These are phyloP conservation scores for Knufia petricola DNA, from an alignment of 2,329 filamentous ascomycete species.

Conservation along the genomic window DNA sequence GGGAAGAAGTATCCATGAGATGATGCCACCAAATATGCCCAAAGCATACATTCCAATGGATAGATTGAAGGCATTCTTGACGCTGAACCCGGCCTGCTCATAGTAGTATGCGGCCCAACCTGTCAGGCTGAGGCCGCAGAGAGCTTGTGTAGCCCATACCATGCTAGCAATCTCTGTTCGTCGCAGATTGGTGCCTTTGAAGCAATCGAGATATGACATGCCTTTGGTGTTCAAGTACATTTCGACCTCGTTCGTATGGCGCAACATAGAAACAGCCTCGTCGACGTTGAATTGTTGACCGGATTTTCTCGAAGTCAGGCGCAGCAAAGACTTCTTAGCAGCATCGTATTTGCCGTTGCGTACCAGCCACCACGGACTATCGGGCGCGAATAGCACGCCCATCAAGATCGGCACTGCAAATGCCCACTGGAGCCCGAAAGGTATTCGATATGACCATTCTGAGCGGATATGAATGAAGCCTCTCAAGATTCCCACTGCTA, in stretches of 20 bases:
- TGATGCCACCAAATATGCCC: slow-evolving; percentile 26
- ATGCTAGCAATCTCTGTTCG: slow-evolving; percentile 29
- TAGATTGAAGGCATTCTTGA: slow-evolving; percentile 29
- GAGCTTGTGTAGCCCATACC: slow-evolving; percentile 26
- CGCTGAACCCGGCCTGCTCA: slow-evolving; percentile 29
- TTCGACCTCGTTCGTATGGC: slow-evolving; percentile 44
- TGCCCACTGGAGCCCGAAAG: slow-evolving; percentile 45
- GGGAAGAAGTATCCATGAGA: slow-evolving; percentile 28
- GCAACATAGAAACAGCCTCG: slow-evolving; percentile 46
- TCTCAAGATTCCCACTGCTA: slow-evolving; percentile 40
- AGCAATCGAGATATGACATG: slow-evolving; percentile 30
- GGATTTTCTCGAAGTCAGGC: slow-evolving; percentile 32
- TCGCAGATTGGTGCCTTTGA: slow-evolving; percentile 28
- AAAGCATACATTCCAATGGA: slow-evolving; percentile 32
- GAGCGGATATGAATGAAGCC: slow-evolving; percentile 31
- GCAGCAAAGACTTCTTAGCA: slow-evolving; percentile 32
- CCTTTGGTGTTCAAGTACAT: slow-evolving; percentile 23
- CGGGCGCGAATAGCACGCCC: slow-evolving; percentile 37
- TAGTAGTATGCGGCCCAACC: slow-evolving; percentile 28
- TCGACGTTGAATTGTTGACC: slow-evolving; percentile 36
- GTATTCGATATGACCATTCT: slow-evolving; percentile 43
- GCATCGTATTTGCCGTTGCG: slow-evolving; percentile 33
- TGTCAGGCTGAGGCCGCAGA: slow-evolving; percentile 27
- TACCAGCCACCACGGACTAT: slow-evolving; percentile 45
- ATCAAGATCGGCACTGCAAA: slow-evolving; percentile 40